Evolutionary conservation across 176 grass and related monocot genomes (phyloP), one percentile per base, ranked within the genome.

Genomic region (Pontederia crassipes): DNA sequence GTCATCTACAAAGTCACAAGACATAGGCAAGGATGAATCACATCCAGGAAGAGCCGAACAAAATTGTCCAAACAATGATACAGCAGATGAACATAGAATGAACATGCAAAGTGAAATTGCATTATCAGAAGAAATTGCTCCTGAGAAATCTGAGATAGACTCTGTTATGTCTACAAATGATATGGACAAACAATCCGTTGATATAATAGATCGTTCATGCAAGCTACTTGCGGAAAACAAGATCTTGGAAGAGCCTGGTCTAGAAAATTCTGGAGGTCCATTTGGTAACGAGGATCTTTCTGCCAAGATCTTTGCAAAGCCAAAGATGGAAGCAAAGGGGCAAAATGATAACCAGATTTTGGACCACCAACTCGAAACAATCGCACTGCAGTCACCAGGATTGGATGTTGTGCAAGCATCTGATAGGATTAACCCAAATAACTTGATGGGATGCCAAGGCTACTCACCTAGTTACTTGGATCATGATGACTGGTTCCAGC

Each of bases 401-500:
- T 14, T 77, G 55, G 73, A 82, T 60, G 45, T 82, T 65, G 74
- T 70, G 35, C 78, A 77, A 57, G 77, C 82, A 65, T 66, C 72
- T 56, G 87, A 82, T 59, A 83, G 48, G 28, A 74, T 73, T 17
- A 74, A 72, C 61, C 70, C 77, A 14, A 64, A 72, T 29, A 77
- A 72, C 28, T 85, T 74, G 28, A 61, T 74, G 28, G 82, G 61
- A 27, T 78, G 77, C 60, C 82, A 86, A 70, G 79, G 73, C 13
- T 75, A 60, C 57, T 71, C 70, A 40, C 17, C 82, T 0, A 82
- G 77, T 65, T 62, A 82, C 53, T 59, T 90, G 16, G 79, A 90
- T 63, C 69, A 80, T 63, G 71, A 74, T 28, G 79, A 98, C 69
- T 98, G 87, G 87, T 78, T 83, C 49, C 93, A 86, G 56, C 74